These are phyloP conservation scores for Dianthus caryophyllus DNA, from an alignment of 148 eudicot species.

Conservation along the genomic window DNA sequence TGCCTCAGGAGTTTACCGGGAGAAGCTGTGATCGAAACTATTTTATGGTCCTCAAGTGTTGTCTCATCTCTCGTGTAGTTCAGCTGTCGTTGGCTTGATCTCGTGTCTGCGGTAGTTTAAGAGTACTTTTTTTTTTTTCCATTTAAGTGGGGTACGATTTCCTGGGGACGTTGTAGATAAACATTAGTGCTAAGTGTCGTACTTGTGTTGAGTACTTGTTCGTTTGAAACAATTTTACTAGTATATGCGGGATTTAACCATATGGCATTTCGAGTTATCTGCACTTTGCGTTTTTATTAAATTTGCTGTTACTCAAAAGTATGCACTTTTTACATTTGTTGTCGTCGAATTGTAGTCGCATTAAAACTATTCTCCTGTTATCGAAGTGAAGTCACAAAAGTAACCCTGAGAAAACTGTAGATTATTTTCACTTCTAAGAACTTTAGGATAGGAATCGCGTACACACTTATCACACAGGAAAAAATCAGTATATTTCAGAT, in stretches of 20 bases:
- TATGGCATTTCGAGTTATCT: neutral
- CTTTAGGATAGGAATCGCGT: too few relatives aligned
- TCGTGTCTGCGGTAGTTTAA: neutral
- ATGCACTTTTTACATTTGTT: too few relatives aligned
- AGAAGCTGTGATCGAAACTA: neutral
- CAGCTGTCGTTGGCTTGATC: neutral
- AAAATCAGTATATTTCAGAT: too few relatives aligned
- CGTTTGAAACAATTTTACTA: constrained; percentile 2
- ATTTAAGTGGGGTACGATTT: neutral
- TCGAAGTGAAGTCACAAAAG: too few relatives aligned
- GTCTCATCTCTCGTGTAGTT: neutral
- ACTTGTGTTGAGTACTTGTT: neutral
- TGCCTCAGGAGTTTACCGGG: neutral
- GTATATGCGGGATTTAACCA: constrained; percentile 1
- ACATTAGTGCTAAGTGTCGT: neutral
- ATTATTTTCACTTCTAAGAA: too few relatives aligned
- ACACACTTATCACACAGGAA: too few relatives aligned
- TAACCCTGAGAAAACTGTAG: too few relatives aligned
- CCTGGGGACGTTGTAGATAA: neutral
- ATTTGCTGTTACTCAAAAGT: too few relatives aligned
- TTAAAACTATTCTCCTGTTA: too few relatives aligned
- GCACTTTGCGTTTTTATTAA: too few relatives aligned
- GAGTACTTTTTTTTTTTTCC: too few relatives aligned
- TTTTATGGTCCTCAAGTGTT: neutral
- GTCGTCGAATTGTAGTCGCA: too few relatives aligned